Evolutionary conservation across 2,329 filamentous ascomycete species (phyloP).

Genomic region (Fusarium robinianum): DNA sequence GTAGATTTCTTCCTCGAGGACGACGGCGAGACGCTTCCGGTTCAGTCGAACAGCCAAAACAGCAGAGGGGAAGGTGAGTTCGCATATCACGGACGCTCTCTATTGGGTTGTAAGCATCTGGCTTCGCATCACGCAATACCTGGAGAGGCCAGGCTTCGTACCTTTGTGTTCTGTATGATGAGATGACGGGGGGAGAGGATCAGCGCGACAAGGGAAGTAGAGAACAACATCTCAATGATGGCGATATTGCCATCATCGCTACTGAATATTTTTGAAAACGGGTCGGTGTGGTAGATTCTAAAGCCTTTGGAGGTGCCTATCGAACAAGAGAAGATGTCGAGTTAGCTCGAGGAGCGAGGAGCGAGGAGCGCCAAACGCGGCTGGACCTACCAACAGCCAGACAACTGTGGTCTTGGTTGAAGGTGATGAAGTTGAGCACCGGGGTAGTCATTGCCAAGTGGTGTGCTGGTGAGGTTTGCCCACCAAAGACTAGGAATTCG

Average conservation of each 20-base stretch:
- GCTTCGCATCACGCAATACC: no score
- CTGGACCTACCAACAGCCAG: slow-evolving; percentile 80
- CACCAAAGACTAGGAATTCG: not conserved
- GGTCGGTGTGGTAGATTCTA: slow-evolving; percentile 94
- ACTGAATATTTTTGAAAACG: slow-evolving; percentile 92
- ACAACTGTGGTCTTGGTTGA: slow-evolving; percentile 98
- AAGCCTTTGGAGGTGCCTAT: slow-evolving; percentile 90
- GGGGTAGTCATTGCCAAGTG: slow-evolving; percentile 63
- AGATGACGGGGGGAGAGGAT: slow-evolving; percentile 90
- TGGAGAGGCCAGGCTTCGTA: slow-evolving; percentile 42
- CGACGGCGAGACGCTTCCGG: slow-evolving; percentile 88
- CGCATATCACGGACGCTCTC: slow-evolving; percentile 86
- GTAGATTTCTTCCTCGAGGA: slow-evolving; percentile 95
- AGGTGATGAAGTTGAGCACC: slow-evolving; percentile 95
- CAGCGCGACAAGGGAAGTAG: slow-evolving; percentile 91
- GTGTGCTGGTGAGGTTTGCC: not conserved
- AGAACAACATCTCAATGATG: slow-evolving; percentile 98
- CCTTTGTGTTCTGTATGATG: slow-evolving; percentile 97
- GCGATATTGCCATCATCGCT: slow-evolving; percentile 94
- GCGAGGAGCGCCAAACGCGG: slow-evolving; percentile 9
- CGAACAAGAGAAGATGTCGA: not conserved
- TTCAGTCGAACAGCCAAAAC: slow-evolving; percentile 94
- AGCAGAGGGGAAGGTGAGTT: slow-evolving; percentile 96
- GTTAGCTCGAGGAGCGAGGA: slow-evolving; percentile 12
- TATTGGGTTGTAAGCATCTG: slow-evolving; percentile 41